A percentile compares a stretch with the other conserved stretches of the same genome.
These are phyloP conservation scores for Fusarium liriodendri DNA, from an alignment of 2,329 filamentous ascomycete species.

Conservation along the genomic window DNA sequence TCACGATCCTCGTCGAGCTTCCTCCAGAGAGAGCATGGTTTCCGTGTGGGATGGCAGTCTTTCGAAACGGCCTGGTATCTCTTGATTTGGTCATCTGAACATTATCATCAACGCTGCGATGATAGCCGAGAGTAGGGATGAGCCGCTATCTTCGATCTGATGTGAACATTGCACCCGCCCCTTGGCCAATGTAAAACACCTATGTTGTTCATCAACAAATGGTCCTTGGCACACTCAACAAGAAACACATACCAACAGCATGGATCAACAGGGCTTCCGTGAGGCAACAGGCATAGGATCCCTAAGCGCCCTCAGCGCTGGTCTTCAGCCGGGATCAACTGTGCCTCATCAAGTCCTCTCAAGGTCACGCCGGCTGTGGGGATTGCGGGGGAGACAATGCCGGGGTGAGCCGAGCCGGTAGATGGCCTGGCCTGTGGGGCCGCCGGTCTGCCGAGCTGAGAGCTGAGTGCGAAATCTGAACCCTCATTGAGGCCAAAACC, in stretches of 20 bases:
- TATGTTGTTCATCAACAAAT: background rate
- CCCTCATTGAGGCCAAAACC: background rate
- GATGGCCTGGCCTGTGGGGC: conserved; percentile 17
- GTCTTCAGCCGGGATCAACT: background rate
- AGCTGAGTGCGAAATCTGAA: background rate
- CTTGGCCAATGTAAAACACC: background rate
- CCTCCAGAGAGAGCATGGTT: background rate
- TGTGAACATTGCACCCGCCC: background rate
- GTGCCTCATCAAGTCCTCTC: background rate
- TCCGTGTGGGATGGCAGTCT: background rate
- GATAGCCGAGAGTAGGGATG: background rate
- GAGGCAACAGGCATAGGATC: background rate
- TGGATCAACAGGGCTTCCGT: background rate
- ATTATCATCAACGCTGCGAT: background rate
- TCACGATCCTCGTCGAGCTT: background rate
- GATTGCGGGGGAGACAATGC: conserved; percentile 14
- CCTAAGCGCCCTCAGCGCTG: background rate
- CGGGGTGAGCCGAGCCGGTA: conserved; percentile 15
- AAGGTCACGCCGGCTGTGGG: conserved; percentile 3
- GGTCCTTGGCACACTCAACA: background rate
- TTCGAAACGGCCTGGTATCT: background rate
- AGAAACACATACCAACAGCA: background rate
- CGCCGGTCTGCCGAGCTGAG: conserved; percentile 9
- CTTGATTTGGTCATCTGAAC: background rate
- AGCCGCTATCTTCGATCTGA: background rate